These are phyloP conservation scores for Elsinoe necatrix DNA, from an alignment of 2,329 filamentous ascomycete genomes.

Conservation along the genomic window DNA sequence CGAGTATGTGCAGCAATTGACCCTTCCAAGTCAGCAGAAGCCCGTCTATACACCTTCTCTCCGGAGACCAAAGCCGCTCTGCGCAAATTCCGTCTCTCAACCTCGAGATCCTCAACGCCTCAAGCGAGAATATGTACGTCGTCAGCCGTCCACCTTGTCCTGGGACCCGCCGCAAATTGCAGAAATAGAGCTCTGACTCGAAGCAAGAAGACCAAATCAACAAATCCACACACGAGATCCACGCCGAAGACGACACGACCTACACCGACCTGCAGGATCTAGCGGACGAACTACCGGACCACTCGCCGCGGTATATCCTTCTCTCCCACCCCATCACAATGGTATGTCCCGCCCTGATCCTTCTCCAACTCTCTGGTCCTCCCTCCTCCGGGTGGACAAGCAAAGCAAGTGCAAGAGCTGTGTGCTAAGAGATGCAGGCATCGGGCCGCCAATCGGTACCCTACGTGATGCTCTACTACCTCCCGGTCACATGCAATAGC, in stretches of 20 bases:
- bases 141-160: conserved; percentile 10
- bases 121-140: conserved; percentile 90
- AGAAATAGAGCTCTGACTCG: neutral
- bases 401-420: neutral
- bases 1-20: neutral
- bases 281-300: conserved; percentile 82
- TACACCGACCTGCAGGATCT: conserved; percentile 77
- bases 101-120: conserved; percentile 74
- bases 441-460: conserved; percentile 64
- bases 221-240: conserved; percentile 81
- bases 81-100: conserved; percentile 87
- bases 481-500: conserved; percentile 82
- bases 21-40: conserved; percentile 58
- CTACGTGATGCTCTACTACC: conserved; percentile 91
- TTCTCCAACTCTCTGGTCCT: neutral
- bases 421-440: neutral
- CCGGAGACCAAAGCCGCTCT: conserved; percentile 81
- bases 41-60: conserved; percentile 86
- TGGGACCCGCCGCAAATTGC: neutral
- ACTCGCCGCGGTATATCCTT: conserved; percentile 80
- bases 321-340: conserved; percentile 84
- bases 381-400: neutral
- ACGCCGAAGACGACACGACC: conserved; percentile 67
- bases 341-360: conserved; percentile 43
- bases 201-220: conserved; percentile 69